phyloP scores from a whole-genome alignment of 805 yeast genomes.

The Lipomyces starkeyi region DNA sequence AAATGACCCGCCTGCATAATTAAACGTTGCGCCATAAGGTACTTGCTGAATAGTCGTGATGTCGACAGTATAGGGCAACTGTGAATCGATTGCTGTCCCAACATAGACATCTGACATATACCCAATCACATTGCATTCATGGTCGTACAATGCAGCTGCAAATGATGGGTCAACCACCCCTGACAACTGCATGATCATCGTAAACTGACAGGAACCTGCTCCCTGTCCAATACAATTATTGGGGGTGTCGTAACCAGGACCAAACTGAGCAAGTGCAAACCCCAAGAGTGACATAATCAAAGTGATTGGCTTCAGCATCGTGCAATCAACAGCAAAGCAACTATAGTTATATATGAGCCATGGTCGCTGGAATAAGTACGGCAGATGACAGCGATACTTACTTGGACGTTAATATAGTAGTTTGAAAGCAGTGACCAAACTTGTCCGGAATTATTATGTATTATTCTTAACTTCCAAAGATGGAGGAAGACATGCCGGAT shows the following conservation, averaged over 20 bases:
- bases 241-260: slow-evolving; percentile 2
- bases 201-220: slow-evolving; percentile 1
- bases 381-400: background rate
- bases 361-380: background rate
- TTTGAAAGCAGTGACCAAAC: background rate
- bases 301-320: background rate
- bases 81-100: slow-evolving; percentile 1
- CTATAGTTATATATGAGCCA: background rate
- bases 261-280: background rate
- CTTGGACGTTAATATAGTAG: background rate
- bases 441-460: background rate
- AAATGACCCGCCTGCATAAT: background rate
- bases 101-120: background rate
- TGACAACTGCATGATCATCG: slow-evolving; percentile 2
- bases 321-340: slow-evolving; percentile 1
- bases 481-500: background rate
- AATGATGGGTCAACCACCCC: slow-evolving; percentile 1
- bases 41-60: background rate
- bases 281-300: background rate
- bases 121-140: slow-evolving; percentile 2
- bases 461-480: background rate
- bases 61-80: slow-evolving; percentile 3
- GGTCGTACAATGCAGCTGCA: slow-evolving; percentile 1
- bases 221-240: background rate
- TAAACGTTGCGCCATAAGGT: slow-evolving; percentile 2